Conservation (phyloP, 352 stramenopile species). For the Stephanocyclus meneghinianus region DNA sequence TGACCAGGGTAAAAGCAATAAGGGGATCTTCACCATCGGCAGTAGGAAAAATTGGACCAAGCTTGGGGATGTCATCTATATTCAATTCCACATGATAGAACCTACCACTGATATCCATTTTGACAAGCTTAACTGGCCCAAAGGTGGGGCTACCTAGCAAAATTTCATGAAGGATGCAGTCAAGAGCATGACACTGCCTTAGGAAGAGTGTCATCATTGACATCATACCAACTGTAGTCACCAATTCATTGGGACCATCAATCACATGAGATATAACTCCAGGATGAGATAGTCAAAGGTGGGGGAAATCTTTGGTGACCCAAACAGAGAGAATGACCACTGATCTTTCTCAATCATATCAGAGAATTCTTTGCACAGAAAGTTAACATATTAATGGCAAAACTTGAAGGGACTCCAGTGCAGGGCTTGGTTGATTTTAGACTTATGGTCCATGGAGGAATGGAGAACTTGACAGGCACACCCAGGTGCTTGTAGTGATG, state of each 20-base stretch:
- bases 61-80: slow-evolving; percentile 32
- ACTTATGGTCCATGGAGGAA: slow-evolving; percentile 11
- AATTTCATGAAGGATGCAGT: slow-evolving; percentile 21
- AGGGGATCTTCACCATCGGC: no score
- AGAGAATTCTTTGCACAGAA: slow-evolving; percentile 28
- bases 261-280: slow-evolving; percentile 37
- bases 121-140: slow-evolving; percentile 36
- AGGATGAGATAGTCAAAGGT: slow-evolving; percentile 29
- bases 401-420: slow-evolving; percentile 36
- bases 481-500: no score
- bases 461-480: no score
- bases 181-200: slow-evolving; percentile 27
- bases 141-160: neutral
- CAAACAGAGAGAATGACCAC: slow-evolving; percentile 42
- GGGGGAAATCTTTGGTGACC: slow-evolving; percentile 9
- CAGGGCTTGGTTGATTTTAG: slow-evolving; percentile 14
- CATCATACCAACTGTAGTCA: slow-evolving; percentile 9
- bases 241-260: slow-evolving; percentile 37
- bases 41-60: no score
- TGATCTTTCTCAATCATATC: slow-evolving; percentile 14
- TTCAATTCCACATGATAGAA: slow-evolving; percentile 41
- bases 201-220: neutral
- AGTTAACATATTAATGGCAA: slow-evolving; percentile 9
- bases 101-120: slow-evolving; percentile 44
- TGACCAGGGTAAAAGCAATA: no score